Conservation (phyloP, 768 basidiomycete genomes). For the Paxillus ammoniavirescens region DNA sequence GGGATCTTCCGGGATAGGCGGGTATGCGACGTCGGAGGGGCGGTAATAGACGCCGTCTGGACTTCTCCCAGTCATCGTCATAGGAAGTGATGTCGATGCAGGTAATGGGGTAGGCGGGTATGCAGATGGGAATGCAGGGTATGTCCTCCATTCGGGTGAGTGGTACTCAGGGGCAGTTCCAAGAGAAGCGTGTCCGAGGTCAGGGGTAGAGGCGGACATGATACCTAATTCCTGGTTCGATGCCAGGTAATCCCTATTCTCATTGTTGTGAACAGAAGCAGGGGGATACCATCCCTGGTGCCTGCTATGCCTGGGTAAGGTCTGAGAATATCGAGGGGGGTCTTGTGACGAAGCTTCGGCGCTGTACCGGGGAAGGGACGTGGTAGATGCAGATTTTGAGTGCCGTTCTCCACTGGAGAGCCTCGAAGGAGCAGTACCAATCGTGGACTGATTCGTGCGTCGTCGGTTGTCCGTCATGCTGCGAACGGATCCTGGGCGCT, state of each 20-base stretch:
- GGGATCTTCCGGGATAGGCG: conserved; percentile 39
- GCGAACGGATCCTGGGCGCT: conserved; percentile 13
- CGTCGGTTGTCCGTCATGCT: conserved; percentile 17
- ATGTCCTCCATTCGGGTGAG: conserved; percentile 71
- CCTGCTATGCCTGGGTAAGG: conserved; percentile 11
- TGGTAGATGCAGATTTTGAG: conserved; percentile 14
- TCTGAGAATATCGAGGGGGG: conserved; percentile 24
- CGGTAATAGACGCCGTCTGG: conserved; percentile 1
- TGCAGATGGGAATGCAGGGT: conserved; percentile 74
- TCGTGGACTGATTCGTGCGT: conserved; percentile 1
- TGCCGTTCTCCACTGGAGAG: conserved; percentile 7
- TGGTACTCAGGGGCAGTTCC: conserved; percentile 32
- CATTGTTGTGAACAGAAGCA: conserved; percentile 40
- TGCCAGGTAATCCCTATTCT: conserved; percentile 28
- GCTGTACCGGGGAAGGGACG: conserved; percentile 24
- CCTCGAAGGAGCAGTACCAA: conserved; percentile 3
- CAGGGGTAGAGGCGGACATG: conserved; percentile 3
- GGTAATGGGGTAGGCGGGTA: conserved; percentile 71
- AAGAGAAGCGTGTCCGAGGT: conserved; percentile 1
- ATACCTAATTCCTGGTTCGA: conserved; percentile 14
- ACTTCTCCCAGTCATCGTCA: conserved; percentile 6
- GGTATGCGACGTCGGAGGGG: conserved; percentile 16
- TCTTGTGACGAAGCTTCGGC: conserved; percentile 18
- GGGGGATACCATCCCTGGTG: conserved; percentile 66
- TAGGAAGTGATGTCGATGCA: conserved; percentile 34